Evolutionary conservation across 495 filamentous ascomycete species (phyloP).

Genomic region (Astrothelium subdiscretum): DNA sequence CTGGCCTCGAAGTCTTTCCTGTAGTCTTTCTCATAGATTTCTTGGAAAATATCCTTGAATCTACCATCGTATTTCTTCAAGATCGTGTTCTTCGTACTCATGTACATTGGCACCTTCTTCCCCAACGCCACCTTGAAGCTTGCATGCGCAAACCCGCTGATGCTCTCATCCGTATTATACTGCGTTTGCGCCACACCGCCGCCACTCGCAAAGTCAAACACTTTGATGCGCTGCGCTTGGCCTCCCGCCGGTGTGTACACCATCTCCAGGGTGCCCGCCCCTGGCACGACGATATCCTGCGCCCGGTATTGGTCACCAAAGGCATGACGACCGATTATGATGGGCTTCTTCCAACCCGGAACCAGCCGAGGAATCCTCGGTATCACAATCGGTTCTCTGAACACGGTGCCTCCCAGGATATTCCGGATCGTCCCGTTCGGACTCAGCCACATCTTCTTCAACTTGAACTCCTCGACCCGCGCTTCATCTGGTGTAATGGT

Average conservation of each 20-base stretch:
- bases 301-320: slow-evolving; percentile 98
- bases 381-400: slow-evolving; percentile 97
- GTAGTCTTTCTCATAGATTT: slow-evolving; percentile 82
- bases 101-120: slow-evolving; percentile 82
- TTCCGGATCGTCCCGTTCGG: slow-evolving; percentile 98
- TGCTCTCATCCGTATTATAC: slow-evolving; percentile 97
- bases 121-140: slow-evolving; percentile 87
- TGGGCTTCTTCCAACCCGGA: slow-evolving; percentile 94
- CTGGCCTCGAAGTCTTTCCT: slow-evolving; percentile 78
- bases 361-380: slow-evolving; percentile 82
- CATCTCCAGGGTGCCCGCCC: slow-evolving; percentile 79
- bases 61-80: slow-evolving; percentile 95
- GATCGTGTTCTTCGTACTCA: slow-evolving; percentile 99
- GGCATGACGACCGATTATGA: slow-evolving; percentile 96
- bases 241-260: slow-evolving; percentile 81
- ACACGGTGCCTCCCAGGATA: slow-evolving; percentile 88
- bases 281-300: slow-evolving; percentile 71
- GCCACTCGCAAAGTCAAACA: slow-evolving; percentile 52
- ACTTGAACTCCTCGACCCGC: slow-evolving; percentile 90
- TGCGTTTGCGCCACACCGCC: slow-evolving; percentile 85
- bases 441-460: slow-evolving; percentile 99
- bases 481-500: slow-evolving; percentile 98
- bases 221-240: slow-evolving; percentile 73
- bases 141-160: slow-evolving; percentile 86
- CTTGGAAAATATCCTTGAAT: slow-evolving; percentile 99